phyloP scores from a whole-genome alignment of 228 moss, liverwort and hornwort genomes.

The Sphagnum magellanicum region DNA sequence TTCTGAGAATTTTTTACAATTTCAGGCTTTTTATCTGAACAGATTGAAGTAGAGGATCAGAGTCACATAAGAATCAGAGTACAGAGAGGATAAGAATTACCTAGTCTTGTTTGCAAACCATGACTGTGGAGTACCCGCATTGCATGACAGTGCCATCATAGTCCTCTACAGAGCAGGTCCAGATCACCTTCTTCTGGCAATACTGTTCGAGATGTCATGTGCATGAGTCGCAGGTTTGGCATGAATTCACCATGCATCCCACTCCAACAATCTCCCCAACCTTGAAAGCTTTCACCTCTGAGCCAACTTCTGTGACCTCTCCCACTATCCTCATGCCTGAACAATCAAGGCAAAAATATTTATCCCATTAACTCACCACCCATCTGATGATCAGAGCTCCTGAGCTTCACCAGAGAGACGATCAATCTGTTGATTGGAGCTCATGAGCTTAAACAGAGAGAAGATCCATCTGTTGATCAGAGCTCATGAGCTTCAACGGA shows the following conservation, averaged over 20 bases:
- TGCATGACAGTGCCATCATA: conserved; percentile 33
- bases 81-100: not conserved
- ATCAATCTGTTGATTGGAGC: too few species aligned
- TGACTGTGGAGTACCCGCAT: conserved; percentile 40
- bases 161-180: conserved; percentile 29
- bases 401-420: too few species aligned
- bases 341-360: not conserved
- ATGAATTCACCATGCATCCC: conserved; percentile 31
- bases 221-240: conserved; percentile 29
- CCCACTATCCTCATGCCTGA: conserved; percentile 34
- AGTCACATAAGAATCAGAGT: too few species aligned
- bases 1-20: too few species aligned
- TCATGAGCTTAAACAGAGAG: too few species aligned
- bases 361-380: not conserved
- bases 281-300: conserved; percentile 18
- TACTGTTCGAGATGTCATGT: conserved; percentile 29
- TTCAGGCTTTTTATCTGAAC: too few species aligned
- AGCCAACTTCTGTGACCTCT: conserved; percentile 27
- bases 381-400: too few species aligned
- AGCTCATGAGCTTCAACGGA: too few species aligned
- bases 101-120: conserved; percentile 20
- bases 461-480: too few species aligned
- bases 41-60: too few species aligned
- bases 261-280: conserved; percentile 35
- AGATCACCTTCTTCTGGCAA: conserved; percentile 17